Percentiles rank a stretch among this genome's conserved stretches.
phyloP scores from a whole-genome alignment of 2,329 filamentous ascomycete genomes.

The Huntiella bhutanensis region DNA sequence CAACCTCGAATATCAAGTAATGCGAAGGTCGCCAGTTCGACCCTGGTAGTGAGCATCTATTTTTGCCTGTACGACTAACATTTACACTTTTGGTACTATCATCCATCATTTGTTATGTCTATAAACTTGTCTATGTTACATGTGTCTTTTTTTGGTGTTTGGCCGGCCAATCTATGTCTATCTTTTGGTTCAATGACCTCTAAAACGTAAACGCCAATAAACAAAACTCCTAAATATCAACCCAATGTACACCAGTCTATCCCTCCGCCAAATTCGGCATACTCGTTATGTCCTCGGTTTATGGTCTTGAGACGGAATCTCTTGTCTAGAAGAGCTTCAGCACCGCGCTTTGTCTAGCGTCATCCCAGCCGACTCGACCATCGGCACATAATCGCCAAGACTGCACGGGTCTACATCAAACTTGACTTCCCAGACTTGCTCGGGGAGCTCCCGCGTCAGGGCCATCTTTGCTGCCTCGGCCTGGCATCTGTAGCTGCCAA shows the following conservation, averaged over 20 bases:
- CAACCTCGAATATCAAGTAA: conserved; percentile 8
- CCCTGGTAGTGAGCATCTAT: conserved; percentile 11
- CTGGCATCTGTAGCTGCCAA: conserved; percentile 37
- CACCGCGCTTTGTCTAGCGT: not conserved
- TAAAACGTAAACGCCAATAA: too few species aligned
- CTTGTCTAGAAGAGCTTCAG: not conserved
- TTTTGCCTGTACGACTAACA: not conserved
- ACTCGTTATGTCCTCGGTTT: too few species aligned
- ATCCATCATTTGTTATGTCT: too few species aligned
- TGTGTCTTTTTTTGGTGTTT: too few species aligned
- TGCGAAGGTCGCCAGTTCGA: conserved; percentile 12
- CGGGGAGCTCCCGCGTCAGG: conserved; percentile 12
- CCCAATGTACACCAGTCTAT: too few species aligned
- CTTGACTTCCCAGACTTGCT: conserved; percentile 9
- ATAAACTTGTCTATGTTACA: too few species aligned
- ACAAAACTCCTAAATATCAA: too few species aligned
- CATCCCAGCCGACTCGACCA: not conserved
- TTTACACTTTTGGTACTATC: too few species aligned
- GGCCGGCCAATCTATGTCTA: too few species aligned
- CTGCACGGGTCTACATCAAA: conserved; percentile 11
- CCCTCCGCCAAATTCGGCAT: too few species aligned
- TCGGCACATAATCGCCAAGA: not conserved
- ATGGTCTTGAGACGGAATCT: not conserved
- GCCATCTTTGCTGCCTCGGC: conserved; percentile 28
- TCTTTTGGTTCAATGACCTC: too few species aligned